Base-by-base conservation (phyloP, 306 rosid genomes). In the Clitoria ternatea region DNA sequence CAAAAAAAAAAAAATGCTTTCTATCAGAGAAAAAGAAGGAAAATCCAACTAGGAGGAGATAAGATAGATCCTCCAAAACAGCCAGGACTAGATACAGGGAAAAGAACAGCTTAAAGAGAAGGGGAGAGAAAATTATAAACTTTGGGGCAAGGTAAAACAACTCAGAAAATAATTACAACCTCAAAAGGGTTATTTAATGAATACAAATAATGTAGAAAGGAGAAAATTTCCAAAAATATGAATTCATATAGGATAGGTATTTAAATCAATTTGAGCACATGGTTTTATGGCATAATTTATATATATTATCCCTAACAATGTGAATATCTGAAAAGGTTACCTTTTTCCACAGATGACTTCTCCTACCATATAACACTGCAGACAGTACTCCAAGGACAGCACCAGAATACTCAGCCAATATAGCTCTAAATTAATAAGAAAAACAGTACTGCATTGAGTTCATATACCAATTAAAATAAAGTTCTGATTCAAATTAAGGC, bases 381-480 rank as follows among this genome's bases (percentile, higher is more conserved):
- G 99, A 95, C 33, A 91, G 84, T 55, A 91, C 97, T 71, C 99
- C 97, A 73, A 95, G 99, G 72, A 89, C 87, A 73, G 99, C 96
- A 70, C 97, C 97, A 71, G 99, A 91, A 82, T 95, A 95, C 86
- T 95, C 99, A 2, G 85, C 96, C 86, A 95, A 77, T 81, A 95
- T 86, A 81, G 97, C 92, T 85, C 99, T 95, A 77, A 36, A 45
- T 78, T 50, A 69, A 75, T 48, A 47, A 42, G 48, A 53, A 76
- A 79, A 32, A 66, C 17, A 61, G 50, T 18, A 62, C 18, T 20
- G 61, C 37, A 69, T 63, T 64, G 30, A 76, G 67, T 49, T 63
- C 24, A 69, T 30, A 20, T 19, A n/a, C 15, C 22, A n/a, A 42
- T 26, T n/a, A 11, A 40, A 23, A 61, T 7, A 30, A 61, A 61